Evolutionary conservation across 345 rosid genomes (phyloP), one percentile per base, ranked within the genome.

Genomic region (Physaria fendleri): DNA sequence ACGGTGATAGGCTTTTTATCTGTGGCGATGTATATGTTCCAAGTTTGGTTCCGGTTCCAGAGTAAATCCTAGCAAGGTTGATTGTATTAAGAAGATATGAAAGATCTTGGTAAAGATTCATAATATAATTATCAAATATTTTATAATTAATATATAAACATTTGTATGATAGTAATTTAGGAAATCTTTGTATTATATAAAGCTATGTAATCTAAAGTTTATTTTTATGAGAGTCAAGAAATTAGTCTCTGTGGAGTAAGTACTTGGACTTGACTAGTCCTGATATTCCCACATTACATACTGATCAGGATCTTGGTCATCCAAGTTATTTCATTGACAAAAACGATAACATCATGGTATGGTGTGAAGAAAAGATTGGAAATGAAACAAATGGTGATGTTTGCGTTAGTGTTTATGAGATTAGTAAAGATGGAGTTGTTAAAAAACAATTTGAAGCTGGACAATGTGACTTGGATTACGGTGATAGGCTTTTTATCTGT

Each of bases 201-300:
- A n/a, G n/a, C n/a, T n/a, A n/a, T n/a, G n/a, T n/a, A n/a, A n/a
- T n/a, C n/a, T n/a, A n/a, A n/a, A n/a, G n/a, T n/a, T n/a, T n/a
- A n/a, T n/a, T n/a, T n/a, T n/a, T n/a, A n/a, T n/a, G n/a, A n/a
- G n/a, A n/a, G n/a, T n/a, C n/a, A n/a, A n/a, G n/a, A n/a, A n/a
- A n/a, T n/a, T n/a, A n/a, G n/a, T n/a, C n/a, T n/a, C n/a, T 29
- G 7, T 69, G 73, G 68, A 29, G 23, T 6, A 69, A 69, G 62
- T 45, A 44, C 37, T 28, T 69, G 6, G 4, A 53, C 27, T 41
- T 69, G 56, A 29, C 6, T 15, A 60, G 28, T 53, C 62, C 56
- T 0, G 49, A 61, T 17, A 28, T 69, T 5, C 73, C 73, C 1
- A 44, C 16, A 1, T 69, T 69, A 21, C 67, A 69, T 46, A 54